A percentile compares a stretch with the other conserved stretches of the same genome.
These are phyloP conservation scores for Lecanoromycetidae sp. DNA, from an alignment of 2,329 filamentous ascomycete genomes.

Conservation along the genomic window DNA sequence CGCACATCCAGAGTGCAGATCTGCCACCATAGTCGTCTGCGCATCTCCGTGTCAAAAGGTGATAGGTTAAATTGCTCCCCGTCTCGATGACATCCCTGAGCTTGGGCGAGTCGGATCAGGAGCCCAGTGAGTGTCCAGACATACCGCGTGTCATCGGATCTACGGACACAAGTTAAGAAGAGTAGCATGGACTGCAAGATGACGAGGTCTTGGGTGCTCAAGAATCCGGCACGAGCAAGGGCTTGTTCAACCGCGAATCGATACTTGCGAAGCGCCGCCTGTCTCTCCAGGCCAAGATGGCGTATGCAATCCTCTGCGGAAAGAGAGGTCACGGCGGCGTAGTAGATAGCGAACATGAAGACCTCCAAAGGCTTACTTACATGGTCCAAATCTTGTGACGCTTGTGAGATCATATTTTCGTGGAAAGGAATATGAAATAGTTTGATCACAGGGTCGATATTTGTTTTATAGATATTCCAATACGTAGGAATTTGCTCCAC, in stretches of 20 bases:
- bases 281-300: constrained; percentile 41
- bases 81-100: constrained; percentile 40
- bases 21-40: constrained; percentile 41
- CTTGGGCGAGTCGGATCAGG: constrained; percentile 26
- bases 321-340: constrained; percentile 44
- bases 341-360: constrained; percentile 51
- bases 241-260: constrained; percentile 53
- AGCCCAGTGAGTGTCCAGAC: constrained; percentile 32
- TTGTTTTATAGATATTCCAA: constrained; percentile 49
- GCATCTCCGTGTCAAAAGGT: constrained; percentile 41
- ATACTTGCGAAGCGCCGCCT: constrained; percentile 40
- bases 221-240: constrained; percentile 48
- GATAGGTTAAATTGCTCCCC: constrained; percentile 36
- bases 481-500: constrained; percentile 38
- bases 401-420: constrained; percentile 38
- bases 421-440: constrained; percentile 36
- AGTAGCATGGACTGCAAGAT: constrained; percentile 45
- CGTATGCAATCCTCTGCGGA: constrained; percentile 35
- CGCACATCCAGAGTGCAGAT: constrained; percentile 37
- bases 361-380: constrained; percentile 45
- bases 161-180: constrained; percentile 41
- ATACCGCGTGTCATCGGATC: constrained; percentile 30
- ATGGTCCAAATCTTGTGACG: constrained; percentile 37
- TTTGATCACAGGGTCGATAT: constrained; percentile 50
- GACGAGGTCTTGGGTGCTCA: constrained; percentile 50